These are phyloP conservation scores for Pythium periplocum DNA, from an alignment of 352 stramenopile species.

Conservation along the genomic window DNA sequence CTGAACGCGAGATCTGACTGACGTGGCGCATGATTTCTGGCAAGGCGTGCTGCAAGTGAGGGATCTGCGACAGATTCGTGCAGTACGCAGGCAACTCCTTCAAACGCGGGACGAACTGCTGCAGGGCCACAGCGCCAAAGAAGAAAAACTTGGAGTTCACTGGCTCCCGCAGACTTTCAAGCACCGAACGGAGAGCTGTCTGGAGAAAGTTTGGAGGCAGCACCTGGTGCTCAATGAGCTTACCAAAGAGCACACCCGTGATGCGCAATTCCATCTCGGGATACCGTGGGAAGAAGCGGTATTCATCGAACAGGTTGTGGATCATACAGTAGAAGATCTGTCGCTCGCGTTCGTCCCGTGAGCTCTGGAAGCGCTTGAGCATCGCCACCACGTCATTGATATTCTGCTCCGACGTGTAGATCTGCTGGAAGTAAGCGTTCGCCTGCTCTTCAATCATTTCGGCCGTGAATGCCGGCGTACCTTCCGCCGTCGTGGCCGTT, in stretches of 20 bases:
- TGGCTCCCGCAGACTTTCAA: slow-evolving; percentile 95
- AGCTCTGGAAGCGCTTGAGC: slow-evolving; percentile 98
- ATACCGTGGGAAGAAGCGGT: slow-evolving; percentile 99
- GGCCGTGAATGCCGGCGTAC: slow-evolving; percentile 52
- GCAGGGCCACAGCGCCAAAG: slow-evolving; percentile 97
- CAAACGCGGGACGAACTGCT: slow-evolving; percentile 97
- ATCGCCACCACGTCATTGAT: slow-evolving; percentile 98
- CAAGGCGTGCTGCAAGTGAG: slow-evolving; percentile 93
- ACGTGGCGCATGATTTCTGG: slow-evolving; percentile 89
- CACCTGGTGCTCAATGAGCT: slow-evolving; percentile 98
- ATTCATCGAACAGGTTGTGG: slow-evolving; percentile 99
- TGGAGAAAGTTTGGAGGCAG: slow-evolving; percentile 97
- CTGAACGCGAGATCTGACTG: slow-evolving; percentile 69
- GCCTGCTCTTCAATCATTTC: slow-evolving; percentile 98
- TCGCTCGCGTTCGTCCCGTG: slow-evolving; percentile 92
- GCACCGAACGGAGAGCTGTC: slow-evolving; percentile 95
- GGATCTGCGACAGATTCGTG: slow-evolving; percentile 97
- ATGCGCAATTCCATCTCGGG: slow-evolving; percentile 98
- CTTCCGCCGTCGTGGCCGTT: background rate
- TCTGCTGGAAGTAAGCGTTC: slow-evolving; percentile 99
- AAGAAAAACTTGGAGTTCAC: slow-evolving; percentile 98
- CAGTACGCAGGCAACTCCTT: slow-evolving; percentile 97
- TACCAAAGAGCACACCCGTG: slow-evolving; percentile 97
- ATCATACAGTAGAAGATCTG: slow-evolving; percentile 99
- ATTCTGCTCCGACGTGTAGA: slow-evolving; percentile 98